Evolutionary conservation across 2,329 filamentous ascomycete species (phyloP).

Genomic region (Neophaeococcomyces aloes): DNA sequence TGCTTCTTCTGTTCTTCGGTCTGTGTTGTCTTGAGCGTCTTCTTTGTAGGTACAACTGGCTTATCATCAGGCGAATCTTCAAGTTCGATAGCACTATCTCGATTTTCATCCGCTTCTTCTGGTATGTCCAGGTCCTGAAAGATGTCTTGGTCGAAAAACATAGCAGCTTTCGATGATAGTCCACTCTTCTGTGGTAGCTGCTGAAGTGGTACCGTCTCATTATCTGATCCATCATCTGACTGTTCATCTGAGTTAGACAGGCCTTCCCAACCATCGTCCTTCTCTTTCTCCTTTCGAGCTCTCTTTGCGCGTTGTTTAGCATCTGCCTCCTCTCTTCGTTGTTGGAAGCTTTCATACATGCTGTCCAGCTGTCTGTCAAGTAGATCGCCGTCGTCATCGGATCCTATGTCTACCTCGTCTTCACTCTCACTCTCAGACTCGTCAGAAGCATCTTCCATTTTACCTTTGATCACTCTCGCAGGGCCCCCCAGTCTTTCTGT

Average conservation of each 20-base stretch:
- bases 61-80: conserved; percentile 22
- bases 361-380: conserved; percentile 77
- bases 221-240: conserved; percentile 35
- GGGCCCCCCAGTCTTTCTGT: conserved; percentile 66
- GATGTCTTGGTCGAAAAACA: conserved; percentile 91
- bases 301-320: conserved; percentile 87
- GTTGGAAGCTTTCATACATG: conserved; percentile 78
- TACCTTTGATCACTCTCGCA: conserved; percentile 60
- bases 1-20: conserved; percentile 17
- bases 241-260: conserved; percentile 59
- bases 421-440: conserved; percentile 53
- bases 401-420: conserved; percentile 54
- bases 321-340: conserved; percentile 66
- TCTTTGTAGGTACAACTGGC: conserved; percentile 12
- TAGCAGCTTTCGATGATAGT: conserved; percentile 72
- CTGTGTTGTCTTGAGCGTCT: conserved; percentile 20
- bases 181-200: conserved; percentile 31
- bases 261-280: conserved; percentile 78
- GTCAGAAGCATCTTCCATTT: conserved; percentile 55
- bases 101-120: conserved; percentile 37
- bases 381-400: conserved; percentile 68
- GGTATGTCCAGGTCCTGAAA: conserved; percentile 71
- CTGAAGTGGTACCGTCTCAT: conserved; percentile 22
- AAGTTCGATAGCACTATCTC: conserved; percentile 29
- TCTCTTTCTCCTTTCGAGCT: conserved; percentile 65